Conservation (phyloP, 78 protist species). For the Dictyostelium citrinum region DNA sequence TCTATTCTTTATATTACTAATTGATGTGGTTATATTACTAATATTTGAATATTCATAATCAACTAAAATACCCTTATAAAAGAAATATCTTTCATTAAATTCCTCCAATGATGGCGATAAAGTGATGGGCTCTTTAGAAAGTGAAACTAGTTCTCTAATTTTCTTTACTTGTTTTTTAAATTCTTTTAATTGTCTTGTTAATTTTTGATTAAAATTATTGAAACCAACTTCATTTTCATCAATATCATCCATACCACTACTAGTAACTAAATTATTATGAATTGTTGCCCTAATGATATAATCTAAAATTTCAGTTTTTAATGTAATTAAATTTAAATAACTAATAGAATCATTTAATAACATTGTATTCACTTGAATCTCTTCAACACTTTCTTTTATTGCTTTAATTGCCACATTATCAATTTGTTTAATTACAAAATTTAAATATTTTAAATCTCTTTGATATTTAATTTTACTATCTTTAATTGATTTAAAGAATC, state of each 20-base stretch:
- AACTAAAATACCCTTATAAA: constrained; percentile 2
- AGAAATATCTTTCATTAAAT: background rate
- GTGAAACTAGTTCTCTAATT: background rate
- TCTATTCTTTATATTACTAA: background rate
- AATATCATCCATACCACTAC: no score
- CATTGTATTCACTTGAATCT: background rate
- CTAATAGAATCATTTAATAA: background rate
- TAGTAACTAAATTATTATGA: background rate
- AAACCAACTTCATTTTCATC: background rate
- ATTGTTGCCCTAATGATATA: background rate
- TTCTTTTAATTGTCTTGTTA: background rate
- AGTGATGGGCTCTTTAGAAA: background rate
- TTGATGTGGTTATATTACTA: background rate
- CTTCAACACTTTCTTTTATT: background rate
- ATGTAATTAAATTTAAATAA: background rate
- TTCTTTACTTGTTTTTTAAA: background rate
- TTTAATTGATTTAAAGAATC: constrained; percentile 19
- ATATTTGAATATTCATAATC: background rate
- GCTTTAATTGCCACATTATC: background rate
- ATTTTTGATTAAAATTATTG: background rate
- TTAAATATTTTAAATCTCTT: background rate
- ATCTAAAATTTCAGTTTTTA: background rate
- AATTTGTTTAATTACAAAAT: background rate
- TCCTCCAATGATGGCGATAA: background rate
- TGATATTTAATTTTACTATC: background rate